Base-by-base conservation (phyloP, 306 rosid species). In the Dryas drummondii region DNA sequence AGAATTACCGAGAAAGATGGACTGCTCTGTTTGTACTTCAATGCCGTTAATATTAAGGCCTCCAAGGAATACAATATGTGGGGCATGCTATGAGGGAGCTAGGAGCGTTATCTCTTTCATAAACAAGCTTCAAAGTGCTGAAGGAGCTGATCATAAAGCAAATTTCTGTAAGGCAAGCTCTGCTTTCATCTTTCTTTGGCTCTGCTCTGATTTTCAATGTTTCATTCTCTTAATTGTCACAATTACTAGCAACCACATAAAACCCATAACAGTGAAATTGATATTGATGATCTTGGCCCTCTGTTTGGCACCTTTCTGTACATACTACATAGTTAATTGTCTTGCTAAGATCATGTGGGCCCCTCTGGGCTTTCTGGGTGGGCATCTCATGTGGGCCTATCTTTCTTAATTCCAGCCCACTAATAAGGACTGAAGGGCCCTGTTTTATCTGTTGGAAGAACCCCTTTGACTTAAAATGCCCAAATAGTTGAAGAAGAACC, bases 31-130 rank as follows among this genome's bases (percentile, higher is more conserved):
- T 4, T 94, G 98, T 60, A 84, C 90, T 55, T 72, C 97, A 47
- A 78, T 89, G 87, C 98, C 98, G 0, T 57, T 76, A 15, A 86
- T 86, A 19, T 54, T 91, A 54, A 88, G 98, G 91, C 91, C 96
- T 47, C 98, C 96, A 1, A 88, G 98, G 82, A 94, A 91, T 45
- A 84, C 93, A 46, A 88, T 94, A 61, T 94, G 97, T 26, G 89
- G 80, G 52, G 54, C 88, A 16, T 94, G 97, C 73, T 90, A 80
- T 62, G 97, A 90, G 78, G 98, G 94, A 74, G 97, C 97, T 6
- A 86, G 76, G 68, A 84, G 60, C 87, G 74, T 91, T 9, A 80
- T 90, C 78, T 73, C 67, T 76, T 74, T 86, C 82, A 78, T 91
- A 57, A 83, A 77, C 75, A 80, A 73, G 77, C 74, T 73, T 26